Evolutionary conservation across 805 yeast genomes (phyloP).

Genomic region (Zygoascus tannicola): DNA sequence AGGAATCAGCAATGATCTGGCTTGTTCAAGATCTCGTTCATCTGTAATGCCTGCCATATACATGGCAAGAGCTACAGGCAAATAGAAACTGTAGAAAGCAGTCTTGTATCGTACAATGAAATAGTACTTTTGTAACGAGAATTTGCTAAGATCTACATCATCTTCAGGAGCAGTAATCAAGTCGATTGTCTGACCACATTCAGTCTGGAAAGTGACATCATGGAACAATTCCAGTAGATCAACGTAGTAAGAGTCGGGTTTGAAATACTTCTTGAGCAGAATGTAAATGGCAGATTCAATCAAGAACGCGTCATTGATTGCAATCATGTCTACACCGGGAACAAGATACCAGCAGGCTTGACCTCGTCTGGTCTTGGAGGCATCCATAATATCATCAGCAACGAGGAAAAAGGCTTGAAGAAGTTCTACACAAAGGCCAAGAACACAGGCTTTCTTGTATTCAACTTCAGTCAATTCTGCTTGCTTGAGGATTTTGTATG

Average conservation of each 20-base stretch:
- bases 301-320: conserved; percentile 96
- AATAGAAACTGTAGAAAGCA: conserved; percentile 92
- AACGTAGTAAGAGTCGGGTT: conserved; percentile 68
- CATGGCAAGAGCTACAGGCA: conserved; percentile 97
- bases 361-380: conserved; percentile 92
- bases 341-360: conserved; percentile 96
- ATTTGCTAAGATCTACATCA: conserved; percentile 76
- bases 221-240: conserved; percentile 91
- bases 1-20: conserved; percentile 77
- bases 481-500: conserved; percentile 72
- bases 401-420: conserved; percentile 94
- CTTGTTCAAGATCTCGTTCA: conserved; percentile 76
- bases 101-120: conserved; percentile 95
- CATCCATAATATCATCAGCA: conserved; percentile 98
- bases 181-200: conserved; percentile 91
- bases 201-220: conserved; percentile 96
- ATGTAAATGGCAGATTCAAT: conserved; percentile 90
- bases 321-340: conserved; percentile 74
- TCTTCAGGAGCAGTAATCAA: conserved; percentile 97
- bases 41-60: conserved; percentile 71
- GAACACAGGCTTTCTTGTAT: conserved; percentile 73
- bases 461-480: conserved; percentile 55
- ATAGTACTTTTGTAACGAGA: conserved; percentile 81
- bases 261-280: conserved; percentile 82
- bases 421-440: conserved; percentile 94